A percentile compares a stretch with the other conserved stretches of the same genome.
Conservation (phyloP, 129 eudicot genomes). For the Calendula officinalis region DNA sequence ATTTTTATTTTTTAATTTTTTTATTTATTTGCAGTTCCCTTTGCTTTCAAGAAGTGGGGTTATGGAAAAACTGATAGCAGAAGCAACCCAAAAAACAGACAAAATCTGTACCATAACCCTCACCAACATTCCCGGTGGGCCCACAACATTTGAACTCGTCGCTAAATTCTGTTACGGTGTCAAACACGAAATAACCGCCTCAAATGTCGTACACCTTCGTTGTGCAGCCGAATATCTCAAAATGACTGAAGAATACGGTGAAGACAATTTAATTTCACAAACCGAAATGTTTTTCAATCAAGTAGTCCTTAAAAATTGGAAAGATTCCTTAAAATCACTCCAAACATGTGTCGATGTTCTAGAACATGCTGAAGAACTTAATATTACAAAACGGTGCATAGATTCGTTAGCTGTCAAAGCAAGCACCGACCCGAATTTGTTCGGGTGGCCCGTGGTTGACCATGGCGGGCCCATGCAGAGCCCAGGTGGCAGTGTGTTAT, state of each 20-base stretch:
- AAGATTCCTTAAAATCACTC: constrained; percentile 78
- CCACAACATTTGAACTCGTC: constrained; percentile 78
- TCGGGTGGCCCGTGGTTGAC: constrained; percentile 89
- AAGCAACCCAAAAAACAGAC: constrained; percentile 61
- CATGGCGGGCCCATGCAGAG: constrained; percentile 93
- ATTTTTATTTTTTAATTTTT: neutral
- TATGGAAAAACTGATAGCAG: constrained; percentile 74
- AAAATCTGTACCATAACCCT: constrained; percentile 50
- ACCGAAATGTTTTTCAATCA: constrained; percentile 79
- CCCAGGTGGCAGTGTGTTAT: constrained; percentile 84
- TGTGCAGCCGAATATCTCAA: constrained; percentile 85
- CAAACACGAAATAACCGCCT: constrained; percentile 87
- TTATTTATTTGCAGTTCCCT: constrained; percentile 67
- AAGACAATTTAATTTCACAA: constrained; percentile 77
- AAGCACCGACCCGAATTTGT: constrained; percentile 73
- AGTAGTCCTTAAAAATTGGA: constrained; percentile 67
- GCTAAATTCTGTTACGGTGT: constrained; percentile 96
- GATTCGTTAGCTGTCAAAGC: constrained; percentile 82
- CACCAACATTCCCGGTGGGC: constrained; percentile 72
- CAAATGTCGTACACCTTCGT: constrained; percentile 76
- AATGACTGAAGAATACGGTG: constrained; percentile 96
- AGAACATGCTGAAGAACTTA: constrained; percentile 67
- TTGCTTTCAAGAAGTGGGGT: constrained; percentile 90
- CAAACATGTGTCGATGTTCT: constrained; percentile 68
- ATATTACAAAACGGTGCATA: constrained; percentile 66